A percentile compares a stretch with the other conserved stretches of the same genome.
Conservation (phyloP, 2,329 filamentous ascomycete species). For the Pseudogymnoascus sp. region DNA sequence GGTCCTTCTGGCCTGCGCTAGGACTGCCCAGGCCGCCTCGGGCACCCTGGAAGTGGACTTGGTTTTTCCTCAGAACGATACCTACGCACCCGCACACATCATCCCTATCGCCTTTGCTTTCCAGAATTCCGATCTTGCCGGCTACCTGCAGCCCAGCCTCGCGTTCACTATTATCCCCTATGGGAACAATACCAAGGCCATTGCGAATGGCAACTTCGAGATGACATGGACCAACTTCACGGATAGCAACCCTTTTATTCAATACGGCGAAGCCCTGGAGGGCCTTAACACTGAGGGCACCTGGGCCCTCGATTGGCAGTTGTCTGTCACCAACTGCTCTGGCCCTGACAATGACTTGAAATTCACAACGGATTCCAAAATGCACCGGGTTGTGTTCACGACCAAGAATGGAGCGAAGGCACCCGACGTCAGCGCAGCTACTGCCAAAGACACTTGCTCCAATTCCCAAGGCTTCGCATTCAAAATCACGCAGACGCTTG, state of each 20-base stretch:
- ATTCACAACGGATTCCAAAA: background rate
- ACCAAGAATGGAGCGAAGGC: background rate
- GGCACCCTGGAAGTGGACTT: conserved; percentile 20
- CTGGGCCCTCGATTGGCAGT: conserved; percentile 6
- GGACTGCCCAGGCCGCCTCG: conserved; percentile 3
- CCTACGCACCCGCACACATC: conserved; percentile 18
- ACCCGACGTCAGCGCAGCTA: background rate
- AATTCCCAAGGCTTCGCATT: background rate
- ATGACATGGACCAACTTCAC: background rate
- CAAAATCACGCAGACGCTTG: background rate
- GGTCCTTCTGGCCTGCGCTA: background rate
- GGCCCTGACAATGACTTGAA: too few relatives aligned
- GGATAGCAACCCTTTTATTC: background rate
- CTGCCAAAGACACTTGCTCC: background rate
- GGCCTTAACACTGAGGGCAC: background rate
- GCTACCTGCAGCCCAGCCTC: conserved; percentile 9
- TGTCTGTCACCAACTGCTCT: too few relatives aligned
- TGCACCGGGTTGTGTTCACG: background rate
- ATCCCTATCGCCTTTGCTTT: conserved; percentile 25
- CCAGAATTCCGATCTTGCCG: conserved; percentile 17
- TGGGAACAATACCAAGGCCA: background rate
- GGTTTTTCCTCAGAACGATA: conserved; percentile 25
- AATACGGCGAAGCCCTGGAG: background rate
- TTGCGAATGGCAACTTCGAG: background rate
- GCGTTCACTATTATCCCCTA: conserved; percentile 2